Evolutionary conservation across 148 eudicot species (phyloP).

Genomic region (Rhododendron williamsianum): DNA sequence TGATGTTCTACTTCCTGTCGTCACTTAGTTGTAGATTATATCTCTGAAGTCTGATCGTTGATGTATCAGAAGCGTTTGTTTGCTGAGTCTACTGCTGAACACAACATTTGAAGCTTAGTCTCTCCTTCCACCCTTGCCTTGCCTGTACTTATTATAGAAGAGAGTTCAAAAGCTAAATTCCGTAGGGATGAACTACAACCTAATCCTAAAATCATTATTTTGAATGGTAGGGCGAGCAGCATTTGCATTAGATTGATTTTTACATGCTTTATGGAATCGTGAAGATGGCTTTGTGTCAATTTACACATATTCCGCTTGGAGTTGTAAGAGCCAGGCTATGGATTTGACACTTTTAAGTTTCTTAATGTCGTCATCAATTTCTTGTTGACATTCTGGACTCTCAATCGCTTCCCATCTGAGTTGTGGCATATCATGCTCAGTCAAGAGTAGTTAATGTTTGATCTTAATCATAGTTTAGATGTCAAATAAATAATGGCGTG

Average conservation of each 20-base stretch:
- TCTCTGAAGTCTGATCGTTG: not conserved
- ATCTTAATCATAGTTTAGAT: not conserved
- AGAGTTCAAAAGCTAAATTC: not conserved
- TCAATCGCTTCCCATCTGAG: not conserved
- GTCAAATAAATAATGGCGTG: not conserved
- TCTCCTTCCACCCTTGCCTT: not conserved
- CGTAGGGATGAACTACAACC: not conserved
- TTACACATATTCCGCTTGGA: not conserved
- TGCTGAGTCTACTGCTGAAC: not conserved
- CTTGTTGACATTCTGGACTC: conserved; percentile 1
- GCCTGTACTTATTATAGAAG: not conserved
- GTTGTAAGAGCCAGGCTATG: not conserved
- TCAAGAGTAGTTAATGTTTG: not conserved
- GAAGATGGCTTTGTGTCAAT: not conserved
- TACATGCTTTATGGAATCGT: not conserved
- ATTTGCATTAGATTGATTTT: not conserved
- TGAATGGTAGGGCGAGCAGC: not conserved
- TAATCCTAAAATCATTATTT: not conserved
- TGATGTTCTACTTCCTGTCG: not conserved
- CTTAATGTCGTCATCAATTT: not conserved
- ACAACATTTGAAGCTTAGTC: not conserved
- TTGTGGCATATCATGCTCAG: not conserved
- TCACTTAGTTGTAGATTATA: not conserved
- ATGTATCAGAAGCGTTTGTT: not conserved
- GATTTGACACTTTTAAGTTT: not conserved